A percentile compares a stretch with the other conserved stretches of the same genome.
phyloP scores from a whole-genome alignment of 129 eudicot species.

The Scalesia atractyloides region DNA sequence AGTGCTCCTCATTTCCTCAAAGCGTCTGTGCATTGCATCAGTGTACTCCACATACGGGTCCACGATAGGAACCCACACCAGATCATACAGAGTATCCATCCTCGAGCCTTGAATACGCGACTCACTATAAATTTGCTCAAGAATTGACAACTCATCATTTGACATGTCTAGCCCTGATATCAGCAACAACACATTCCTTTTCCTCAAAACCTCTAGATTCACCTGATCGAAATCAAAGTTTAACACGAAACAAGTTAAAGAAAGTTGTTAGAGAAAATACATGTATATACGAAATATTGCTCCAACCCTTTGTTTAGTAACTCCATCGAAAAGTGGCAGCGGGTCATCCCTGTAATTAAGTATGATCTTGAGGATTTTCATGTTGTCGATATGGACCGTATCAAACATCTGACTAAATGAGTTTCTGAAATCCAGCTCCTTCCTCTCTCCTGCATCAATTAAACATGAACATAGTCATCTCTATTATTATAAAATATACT shows the following conservation, averaged over 20 bases:
- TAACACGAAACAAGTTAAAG: not conserved
- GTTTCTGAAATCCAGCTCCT: conserved; percentile 43
- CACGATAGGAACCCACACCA: conserved; percentile 65
- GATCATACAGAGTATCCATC: conserved; percentile 44
- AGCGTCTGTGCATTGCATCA: conserved; percentile 32
- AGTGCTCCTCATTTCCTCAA: conserved; percentile 36
- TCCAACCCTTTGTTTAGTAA: too few species aligned
- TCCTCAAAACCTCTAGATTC: conserved; percentile 57
- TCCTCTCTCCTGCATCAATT: conserved; percentile 53
- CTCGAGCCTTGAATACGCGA: conserved; percentile 42
- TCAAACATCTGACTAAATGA: conserved; percentile 46
- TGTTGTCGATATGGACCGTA: conserved; percentile 68
- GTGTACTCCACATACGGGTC: conserved; percentile 48
- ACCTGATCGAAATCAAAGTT: conserved; percentile 37
- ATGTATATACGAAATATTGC: not conserved
- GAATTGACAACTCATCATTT: conserved; percentile 46
- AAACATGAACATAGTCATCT: conserved; percentile 15
- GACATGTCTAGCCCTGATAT: conserved; percentile 66
- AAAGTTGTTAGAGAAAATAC: not conserved
- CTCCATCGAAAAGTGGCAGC: conserved; percentile 2
- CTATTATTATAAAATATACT: not conserved
- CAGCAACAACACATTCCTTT: conserved; percentile 60
- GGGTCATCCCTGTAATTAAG: conserved; percentile 58
- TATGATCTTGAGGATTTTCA: conserved; percentile 55
- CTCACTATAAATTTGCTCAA: conserved; percentile 50